Base-by-base conservation (phyloP, 345 rosid genomes). In the Corymbia maculata region DNA sequence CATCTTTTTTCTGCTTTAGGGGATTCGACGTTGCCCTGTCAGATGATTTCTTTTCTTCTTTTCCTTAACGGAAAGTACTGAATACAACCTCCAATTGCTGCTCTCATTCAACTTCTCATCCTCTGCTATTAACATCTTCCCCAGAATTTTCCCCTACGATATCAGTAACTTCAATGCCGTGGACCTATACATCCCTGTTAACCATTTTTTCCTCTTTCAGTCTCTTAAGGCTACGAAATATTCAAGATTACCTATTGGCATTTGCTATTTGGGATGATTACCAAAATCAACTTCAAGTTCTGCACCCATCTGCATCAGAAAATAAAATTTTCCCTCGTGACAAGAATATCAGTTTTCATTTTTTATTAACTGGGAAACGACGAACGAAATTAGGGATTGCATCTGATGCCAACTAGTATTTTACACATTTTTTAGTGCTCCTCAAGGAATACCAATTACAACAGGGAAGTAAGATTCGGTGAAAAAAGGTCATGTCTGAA, bases 251-350 rank as follows among this genome's bases (percentile, higher is more conserved):
- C 26, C 59, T 2, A 21, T 55, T 55, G 0, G 59, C 26, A 55
- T 19, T 55, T 55, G 6, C 66, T 59, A 9, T 59, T 24, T 10
- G n/a, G 3, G 66, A 24, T 24, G n/a, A 2, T 5, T 24, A 57
- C 13, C 66, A 57, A 59, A 4, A 59, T 26, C 66, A 59, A 59
- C 13, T 59, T 59, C 26, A 26, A 1, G 1, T 59, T 59, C 5
- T 59, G 30, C 66, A 24, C 13, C n/a, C 66, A 59, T 24, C 66
- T 59, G 30, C 66, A 10, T 26, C 30, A 11, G 0, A 10, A 59
- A 59, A 26, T 59, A 9, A 2, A 6, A 17, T 53, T 59, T 59
- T 21, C 64, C n/a, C 13, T 9, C 0, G 0, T 2, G 2, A 59
- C 0, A 10, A 24, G 66, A 26, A 11, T 0, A 59, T 11, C 30